Evolutionary conservation across 305 asterid genomes (phyloP).

Genomic region (Nicotiana rustica): DNA sequence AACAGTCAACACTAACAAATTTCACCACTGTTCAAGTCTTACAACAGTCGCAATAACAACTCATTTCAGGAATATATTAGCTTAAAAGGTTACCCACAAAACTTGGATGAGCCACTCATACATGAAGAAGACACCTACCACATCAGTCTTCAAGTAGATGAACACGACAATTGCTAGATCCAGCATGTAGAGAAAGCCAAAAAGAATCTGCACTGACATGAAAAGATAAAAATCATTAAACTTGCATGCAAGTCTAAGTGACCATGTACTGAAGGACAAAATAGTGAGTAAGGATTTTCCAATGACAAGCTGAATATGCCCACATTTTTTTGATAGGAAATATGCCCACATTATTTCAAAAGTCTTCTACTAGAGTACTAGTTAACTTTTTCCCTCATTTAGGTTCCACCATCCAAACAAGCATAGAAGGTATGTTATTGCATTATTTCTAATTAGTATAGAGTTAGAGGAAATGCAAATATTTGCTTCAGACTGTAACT

Average conservation of each 20-base stretch:
- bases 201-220: slow-evolving; percentile 70
- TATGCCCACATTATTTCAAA: background rate
- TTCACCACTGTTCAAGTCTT: slow-evolving; percentile 6
- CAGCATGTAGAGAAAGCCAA: slow-evolving; percentile 78
- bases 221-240: slow-evolving; percentile 35
- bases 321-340: background rate
- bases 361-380: no score
- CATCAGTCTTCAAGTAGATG: slow-evolving; percentile 81
- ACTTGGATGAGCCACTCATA: background rate
- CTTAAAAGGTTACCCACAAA: background rate
- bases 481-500: slow-evolving; percentile 23
- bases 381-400: background rate
- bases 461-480: background rate
- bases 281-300: background rate
- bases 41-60: slow-evolving; percentile 1
- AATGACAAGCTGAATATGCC: slow-evolving; percentile 14
- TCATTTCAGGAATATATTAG: background rate
- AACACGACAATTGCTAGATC: slow-evolving; percentile 80
- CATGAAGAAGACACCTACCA: slow-evolving; percentile 55
- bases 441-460: background rate
- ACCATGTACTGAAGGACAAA: background rate
- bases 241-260: background rate
- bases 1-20: background rate
- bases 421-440: slow-evolving; percentile 14
- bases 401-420: background rate